phyloP scores from a whole-genome alignment of 2,329 filamentous ascomycete genomes.

The Cladophialophora exuberans region DNA sequence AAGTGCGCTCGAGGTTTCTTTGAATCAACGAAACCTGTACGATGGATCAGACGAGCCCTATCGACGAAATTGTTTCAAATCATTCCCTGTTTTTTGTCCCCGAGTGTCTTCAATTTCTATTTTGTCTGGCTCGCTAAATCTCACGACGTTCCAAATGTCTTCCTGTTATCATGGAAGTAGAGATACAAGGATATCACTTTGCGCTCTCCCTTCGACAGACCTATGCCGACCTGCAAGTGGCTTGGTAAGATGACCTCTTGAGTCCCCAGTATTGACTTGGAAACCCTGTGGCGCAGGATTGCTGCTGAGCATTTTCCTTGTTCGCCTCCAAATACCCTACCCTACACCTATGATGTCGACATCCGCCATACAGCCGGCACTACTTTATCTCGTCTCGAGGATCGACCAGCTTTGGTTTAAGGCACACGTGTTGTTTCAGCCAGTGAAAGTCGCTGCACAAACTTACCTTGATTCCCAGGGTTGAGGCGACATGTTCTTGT shows the following conservation, averaged over 20 bases:
- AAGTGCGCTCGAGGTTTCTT: neutral
- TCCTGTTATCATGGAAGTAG: too few relatives aligned
- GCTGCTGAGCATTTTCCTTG: neutral
- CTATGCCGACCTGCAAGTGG: neutral
- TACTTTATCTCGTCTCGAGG: too few relatives aligned
- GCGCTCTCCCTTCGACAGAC: too few relatives aligned
- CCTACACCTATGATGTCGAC: conserved; percentile 8
- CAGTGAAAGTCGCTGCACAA: conserved; percentile 19
- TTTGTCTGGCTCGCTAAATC: too few relatives aligned
- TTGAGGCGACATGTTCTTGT: conserved; percentile 12
- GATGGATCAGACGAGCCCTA: neutral
- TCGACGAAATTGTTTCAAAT: neutral
- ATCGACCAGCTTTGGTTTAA: too few relatives aligned
- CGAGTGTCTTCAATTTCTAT: too few relatives aligned
- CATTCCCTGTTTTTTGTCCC: neutral
- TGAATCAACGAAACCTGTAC: neutral
- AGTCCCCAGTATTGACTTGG: too few relatives aligned
- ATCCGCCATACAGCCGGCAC: too few relatives aligned
- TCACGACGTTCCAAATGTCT: too few relatives aligned
- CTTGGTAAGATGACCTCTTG: conserved; percentile 4
- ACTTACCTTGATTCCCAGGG: conserved; percentile 9
- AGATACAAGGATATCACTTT: too few relatives aligned
- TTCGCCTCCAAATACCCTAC: neutral
- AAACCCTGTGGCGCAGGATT: neutral
- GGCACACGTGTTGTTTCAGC: neutral